Conservation (phyloP, 495 filamentous ascomycete species). For the Niebla homalea region DNA sequence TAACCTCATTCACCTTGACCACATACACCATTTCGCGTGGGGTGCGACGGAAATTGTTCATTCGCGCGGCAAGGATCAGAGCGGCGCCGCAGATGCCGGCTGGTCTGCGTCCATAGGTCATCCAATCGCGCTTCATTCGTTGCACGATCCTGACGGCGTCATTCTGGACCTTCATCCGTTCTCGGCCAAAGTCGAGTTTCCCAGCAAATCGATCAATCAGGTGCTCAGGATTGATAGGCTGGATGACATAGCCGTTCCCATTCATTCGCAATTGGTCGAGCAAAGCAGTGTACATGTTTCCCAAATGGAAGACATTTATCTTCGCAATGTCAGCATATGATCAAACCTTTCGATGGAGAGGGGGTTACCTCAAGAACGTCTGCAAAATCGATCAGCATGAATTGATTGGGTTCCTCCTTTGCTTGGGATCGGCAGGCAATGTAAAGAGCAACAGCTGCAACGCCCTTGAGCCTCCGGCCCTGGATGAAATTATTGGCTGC, state of each 20-base stretch:
- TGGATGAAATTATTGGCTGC: slow-evolving; percentile 70
- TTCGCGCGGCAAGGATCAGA: slow-evolving; percentile 84
- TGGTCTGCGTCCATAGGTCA: slow-evolving; percentile 81
- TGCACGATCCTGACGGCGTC: slow-evolving; percentile 75
- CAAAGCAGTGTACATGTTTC: slow-evolving; percentile 67
- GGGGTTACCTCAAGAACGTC: slow-evolving; percentile 50
- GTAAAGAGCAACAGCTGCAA: slow-evolving; percentile 78
- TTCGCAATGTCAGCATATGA: slow-evolving; percentile 24
- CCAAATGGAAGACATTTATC: slow-evolving; percentile 85
- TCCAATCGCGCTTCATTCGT: slow-evolving; percentile 93
- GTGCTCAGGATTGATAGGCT: slow-evolving; percentile 63
- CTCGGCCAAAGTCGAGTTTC: slow-evolving; percentile 73
- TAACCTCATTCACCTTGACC: slow-evolving; percentile 85
- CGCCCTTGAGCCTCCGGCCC: slow-evolving; percentile 71
- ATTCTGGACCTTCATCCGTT: slow-evolving; percentile 66
- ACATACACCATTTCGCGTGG: slow-evolving; percentile 89
- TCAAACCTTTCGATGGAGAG: neutral
- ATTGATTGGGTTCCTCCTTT: slow-evolving; percentile 42
- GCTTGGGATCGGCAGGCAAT: slow-evolving; percentile 58
- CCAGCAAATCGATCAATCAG: slow-evolving; percentile 80
- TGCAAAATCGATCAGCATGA: slow-evolving; percentile 90
- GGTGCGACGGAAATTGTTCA: slow-evolving; percentile 92
- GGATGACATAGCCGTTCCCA: slow-evolving; percentile 35
- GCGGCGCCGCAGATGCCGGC: slow-evolving; percentile 91
- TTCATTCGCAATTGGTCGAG: slow-evolving; percentile 48